Evolutionary conservation across 73 alveolate genomes (phyloP).

Genomic region (Symbiodinium natans): DNA sequence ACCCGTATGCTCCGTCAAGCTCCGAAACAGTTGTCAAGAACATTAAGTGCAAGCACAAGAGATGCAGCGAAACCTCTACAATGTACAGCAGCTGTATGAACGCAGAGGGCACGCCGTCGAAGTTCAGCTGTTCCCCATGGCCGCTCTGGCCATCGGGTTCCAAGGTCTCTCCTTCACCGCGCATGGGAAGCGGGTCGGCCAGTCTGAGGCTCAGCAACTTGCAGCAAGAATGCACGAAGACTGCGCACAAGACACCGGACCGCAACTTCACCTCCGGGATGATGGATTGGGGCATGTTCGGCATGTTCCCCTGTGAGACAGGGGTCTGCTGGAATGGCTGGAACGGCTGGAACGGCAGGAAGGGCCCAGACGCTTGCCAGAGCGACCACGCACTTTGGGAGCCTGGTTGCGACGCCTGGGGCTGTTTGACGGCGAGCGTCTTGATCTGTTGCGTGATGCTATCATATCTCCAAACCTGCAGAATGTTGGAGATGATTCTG

Average conservation of each 20-base stretch:
- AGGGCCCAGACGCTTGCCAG: too few relatives aligned
- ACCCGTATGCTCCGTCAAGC: conserved; percentile 38
- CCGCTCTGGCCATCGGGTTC: not conserved
- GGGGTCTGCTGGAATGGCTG: not conserved
- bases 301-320: not conserved
- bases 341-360: not conserved
- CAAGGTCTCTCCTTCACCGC: not conserved
- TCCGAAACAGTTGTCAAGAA: conserved; percentile 50
- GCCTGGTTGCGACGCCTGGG: not conserved
- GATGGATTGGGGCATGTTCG: conserved; percentile 32
- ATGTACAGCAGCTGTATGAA: conserved; percentile 49
- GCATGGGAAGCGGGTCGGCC: not conserved
- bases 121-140: conserved; percentile 36
- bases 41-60: conserved; percentile 57
- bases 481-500: conserved; percentile 63
- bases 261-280: conserved; percentile 46
- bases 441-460: conserved; percentile 76
- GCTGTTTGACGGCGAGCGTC: conserved; percentile 34
- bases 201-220: conserved; percentile 9
- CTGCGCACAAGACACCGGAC: conserved; percentile 62
- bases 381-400: not conserved
- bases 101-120: conserved; percentile 25
- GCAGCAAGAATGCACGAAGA: conserved; percentile 69
- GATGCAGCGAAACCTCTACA: conserved; percentile 62
- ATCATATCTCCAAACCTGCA: conserved; percentile 69